Conservation (phyloP, 2,329 filamentous ascomycete species). For the Graphilbum sp. region DNA sequence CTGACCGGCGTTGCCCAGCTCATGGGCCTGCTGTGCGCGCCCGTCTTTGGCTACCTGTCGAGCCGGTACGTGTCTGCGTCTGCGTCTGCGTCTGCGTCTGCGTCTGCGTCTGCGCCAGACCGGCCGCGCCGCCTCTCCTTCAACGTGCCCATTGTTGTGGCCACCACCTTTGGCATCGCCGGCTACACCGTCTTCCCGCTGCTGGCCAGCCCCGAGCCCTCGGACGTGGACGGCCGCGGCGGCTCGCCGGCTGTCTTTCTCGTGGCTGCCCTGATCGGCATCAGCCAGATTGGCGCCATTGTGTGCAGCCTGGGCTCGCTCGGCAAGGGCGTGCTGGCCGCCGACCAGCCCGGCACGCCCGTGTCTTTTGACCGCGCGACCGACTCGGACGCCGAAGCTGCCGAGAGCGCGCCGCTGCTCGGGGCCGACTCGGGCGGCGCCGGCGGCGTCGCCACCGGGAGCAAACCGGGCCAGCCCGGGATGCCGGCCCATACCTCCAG, state of each 20-base stretch:
- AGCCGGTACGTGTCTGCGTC: constrained; percentile 17
- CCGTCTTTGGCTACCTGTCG: constrained; percentile 75
- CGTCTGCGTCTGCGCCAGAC: too few relatives aligned
- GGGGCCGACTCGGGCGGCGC: not conserved
- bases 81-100: not conserved
- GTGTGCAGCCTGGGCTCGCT: constrained; percentile 88
- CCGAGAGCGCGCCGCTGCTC: constrained; percentile 26
- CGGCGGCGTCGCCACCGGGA: constrained; percentile 1
- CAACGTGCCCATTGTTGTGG: constrained; percentile 58
- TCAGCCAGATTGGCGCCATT: constrained; percentile 91
- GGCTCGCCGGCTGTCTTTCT: constrained; percentile 56
- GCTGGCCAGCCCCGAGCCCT: constrained; percentile 62
- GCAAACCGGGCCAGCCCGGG: constrained; percentile 3
- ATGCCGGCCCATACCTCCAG: not conserved
- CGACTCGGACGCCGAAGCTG: constrained; percentile 4
- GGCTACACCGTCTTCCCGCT: constrained; percentile 65
- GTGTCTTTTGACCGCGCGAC: not conserved
- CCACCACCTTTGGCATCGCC: constrained; percentile 56
- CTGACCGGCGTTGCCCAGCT: constrained; percentile 82
- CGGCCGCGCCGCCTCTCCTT: constrained; percentile 13
- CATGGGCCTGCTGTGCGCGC: constrained; percentile 68
- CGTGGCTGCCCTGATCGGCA: constrained; percentile 64
- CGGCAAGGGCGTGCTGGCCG: constrained; percentile 57
- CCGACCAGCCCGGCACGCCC: constrained; percentile 18
- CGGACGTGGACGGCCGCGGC: constrained; percentile 44